Conservation (phyloP, 1,284 basidiomycete genomes). For the Boletellus deceptivus region DNA sequence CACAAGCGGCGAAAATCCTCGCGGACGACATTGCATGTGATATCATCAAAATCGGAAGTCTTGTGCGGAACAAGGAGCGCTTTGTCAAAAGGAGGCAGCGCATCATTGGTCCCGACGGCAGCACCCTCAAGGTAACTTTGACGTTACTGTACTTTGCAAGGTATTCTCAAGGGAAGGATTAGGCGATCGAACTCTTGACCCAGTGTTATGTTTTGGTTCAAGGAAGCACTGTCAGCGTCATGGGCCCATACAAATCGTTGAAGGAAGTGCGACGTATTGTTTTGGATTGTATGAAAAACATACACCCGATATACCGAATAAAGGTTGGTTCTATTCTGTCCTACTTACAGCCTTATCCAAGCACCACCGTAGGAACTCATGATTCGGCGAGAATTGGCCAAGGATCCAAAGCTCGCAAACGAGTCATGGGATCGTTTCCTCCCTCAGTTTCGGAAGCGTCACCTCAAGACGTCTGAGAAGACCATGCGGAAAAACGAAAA, state of each 20-base stretch:
- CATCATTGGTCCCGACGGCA: constrained; percentile 96
- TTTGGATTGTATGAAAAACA: constrained; percentile 98
- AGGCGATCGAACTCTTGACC: constrained; percentile 97
- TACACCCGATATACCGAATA: constrained; percentile 99
- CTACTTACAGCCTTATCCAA: constrained; percentile 4
- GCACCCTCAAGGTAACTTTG: constrained; percentile 80
- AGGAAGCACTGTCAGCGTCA: constrained; percentile 96
- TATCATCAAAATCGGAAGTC: constrained; percentile 95
- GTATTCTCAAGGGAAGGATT: constrained; percentile 14
- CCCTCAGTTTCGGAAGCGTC: constrained; percentile 92
- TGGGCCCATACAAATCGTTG: constrained; percentile 93
- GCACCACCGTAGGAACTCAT: constrained; percentile 80
- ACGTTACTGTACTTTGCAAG: background rate
- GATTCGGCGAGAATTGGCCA: constrained; percentile 97
- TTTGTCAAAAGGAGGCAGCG: constrained; percentile 96
- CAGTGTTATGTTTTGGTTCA: constrained; percentile 98
- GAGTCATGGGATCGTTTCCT: constrained; percentile 99
- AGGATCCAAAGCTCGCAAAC: constrained; percentile 92
- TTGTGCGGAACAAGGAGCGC: constrained; percentile 94
- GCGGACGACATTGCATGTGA: constrained; percentile 93
- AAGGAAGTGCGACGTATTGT: constrained; percentile 97
- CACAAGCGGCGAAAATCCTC: constrained; percentile 87
- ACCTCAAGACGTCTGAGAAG: constrained; percentile 91
- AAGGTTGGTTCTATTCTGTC: constrained; percentile 57
- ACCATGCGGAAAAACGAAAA: constrained; percentile 82